Base-by-base conservation (phyloP, 495 filamentous ascomycete genomes). In the Aspergillus affinis region DNA sequence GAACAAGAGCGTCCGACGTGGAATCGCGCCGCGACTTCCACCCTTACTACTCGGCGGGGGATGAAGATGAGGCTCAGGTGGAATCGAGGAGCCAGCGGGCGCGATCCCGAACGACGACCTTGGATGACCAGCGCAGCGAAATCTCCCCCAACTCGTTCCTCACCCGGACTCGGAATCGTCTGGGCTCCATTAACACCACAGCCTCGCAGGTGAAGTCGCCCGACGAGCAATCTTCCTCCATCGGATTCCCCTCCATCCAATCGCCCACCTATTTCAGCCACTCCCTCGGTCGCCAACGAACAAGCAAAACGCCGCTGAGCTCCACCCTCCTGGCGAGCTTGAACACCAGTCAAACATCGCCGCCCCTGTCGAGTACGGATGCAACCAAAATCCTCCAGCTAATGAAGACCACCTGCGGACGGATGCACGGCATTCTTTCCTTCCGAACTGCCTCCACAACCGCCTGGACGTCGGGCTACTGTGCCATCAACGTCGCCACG, bases 401-500 rank as follows among this genome's bases (percentile, higher is more conserved):
- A 51, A 84, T 84, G 81, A 84, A 84, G 58, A 81, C 78, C n/a
- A 84, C 81, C 3, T 82, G 80, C 67, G 81, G 81, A 46, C 70
- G 81, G 55, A 84, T 84, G 81, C 79, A 83, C 61, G 75, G 77
- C 50, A 78, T 77, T 54, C 82, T 80, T 29, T 83, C 75, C 58
- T 86, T 81, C 75, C 71, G 87, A 69, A 75, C 84, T 63, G 71
- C 88, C 64, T 64, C 82, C 57, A 67, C 80, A 47, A 73, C 75
- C 44, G 77, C 71, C 67, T 84, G 79, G 81, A 79, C 75, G 59
- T 82, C 79, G n/a, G 81, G 81, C 23, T 83, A 83, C 60, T 84
- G 81, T 62, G 81, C 80, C 17, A 84, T 83, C 59, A 84, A 84
- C 59, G 81, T 83, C 50, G 80, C 81, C 27, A 76, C 78, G 21